Evolutionary conservation across 768 basidiomycete genomes (phyloP).

Genomic region (Collybiopsis confluens): DNA sequence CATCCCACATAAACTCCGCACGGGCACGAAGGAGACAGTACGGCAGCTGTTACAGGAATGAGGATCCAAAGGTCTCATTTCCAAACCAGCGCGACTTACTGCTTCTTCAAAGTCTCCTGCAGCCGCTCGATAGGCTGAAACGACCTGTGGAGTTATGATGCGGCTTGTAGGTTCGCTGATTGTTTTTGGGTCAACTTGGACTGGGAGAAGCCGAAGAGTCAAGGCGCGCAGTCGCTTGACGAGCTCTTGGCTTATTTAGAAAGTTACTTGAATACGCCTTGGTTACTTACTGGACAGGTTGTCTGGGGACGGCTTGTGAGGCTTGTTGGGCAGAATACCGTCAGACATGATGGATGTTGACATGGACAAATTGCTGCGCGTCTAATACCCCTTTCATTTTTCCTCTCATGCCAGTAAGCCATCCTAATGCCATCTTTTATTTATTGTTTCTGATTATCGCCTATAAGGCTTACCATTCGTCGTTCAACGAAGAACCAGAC

Average conservation of each 20-base stretch:
- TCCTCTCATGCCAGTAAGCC: conserved; percentile 18
- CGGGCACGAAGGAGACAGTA: conserved; percentile 76
- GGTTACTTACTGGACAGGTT: conserved; percentile 65
- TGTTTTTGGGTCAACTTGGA: conserved; percentile 64
- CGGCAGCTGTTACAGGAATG: conserved; percentile 50
- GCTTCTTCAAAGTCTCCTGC: conserved; percentile 88
- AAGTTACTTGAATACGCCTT: neutral
- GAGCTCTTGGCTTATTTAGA: conserved; percentile 50
- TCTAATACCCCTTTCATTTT: conserved; percentile 1
- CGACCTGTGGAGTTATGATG: conserved; percentile 77
- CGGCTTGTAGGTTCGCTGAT: conserved; percentile 78
- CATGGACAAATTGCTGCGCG: neutral
- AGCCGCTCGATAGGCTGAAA: conserved; percentile 70
- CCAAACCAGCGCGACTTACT: conserved; percentile 36
- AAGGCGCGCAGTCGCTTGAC: conserved; percentile 76
- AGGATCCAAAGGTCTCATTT: neutral
- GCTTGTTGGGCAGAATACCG: conserved; percentile 40
- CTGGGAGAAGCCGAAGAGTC: conserved; percentile 70
- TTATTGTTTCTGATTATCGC: conserved; percentile 10
- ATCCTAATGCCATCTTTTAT: neutral
- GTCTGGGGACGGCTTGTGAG: conserved; percentile 59
- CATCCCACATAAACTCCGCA: conserved; percentile 79
- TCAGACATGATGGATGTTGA: conserved; percentile 13
- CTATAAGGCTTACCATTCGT: conserved; percentile 89
- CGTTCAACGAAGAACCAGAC: conserved; percentile 83